phyloP scores from a whole-genome alignment of 768 basidiomycete species.

The Peribolospora baueri region DNA sequence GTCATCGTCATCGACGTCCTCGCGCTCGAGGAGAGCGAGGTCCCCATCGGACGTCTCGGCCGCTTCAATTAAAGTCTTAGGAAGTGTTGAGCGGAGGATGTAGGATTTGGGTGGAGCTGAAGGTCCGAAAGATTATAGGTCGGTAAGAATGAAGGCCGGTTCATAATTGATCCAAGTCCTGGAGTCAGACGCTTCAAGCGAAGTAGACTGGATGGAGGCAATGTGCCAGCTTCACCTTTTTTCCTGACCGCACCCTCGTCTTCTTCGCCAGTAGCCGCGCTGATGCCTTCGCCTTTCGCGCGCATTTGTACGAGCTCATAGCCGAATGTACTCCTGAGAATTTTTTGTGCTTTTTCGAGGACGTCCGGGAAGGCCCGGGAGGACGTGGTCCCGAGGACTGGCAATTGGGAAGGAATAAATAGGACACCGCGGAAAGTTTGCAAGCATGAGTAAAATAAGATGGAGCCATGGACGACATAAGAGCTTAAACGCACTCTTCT shows the following conservation, averaged over 20 bases:
- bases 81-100: constrained; percentile 51
- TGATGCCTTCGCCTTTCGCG: constrained; percentile 33
- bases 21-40: constrained; percentile 17
- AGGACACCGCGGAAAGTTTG: not conserved
- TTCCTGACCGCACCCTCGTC: constrained; percentile 23
- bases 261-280: constrained; percentile 23
- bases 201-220: not conserved
- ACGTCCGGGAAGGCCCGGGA: constrained; percentile 41
- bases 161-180: no score
- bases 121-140: not conserved
- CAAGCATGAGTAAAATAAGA: not conserved
- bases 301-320: constrained; percentile 66
- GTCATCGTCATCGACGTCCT: constrained; percentile 30
- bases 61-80: constrained; percentile 19
- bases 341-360: constrained; percentile 37
- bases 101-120: constrained; percentile 48
- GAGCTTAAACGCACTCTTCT: constrained; percentile 34
- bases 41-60: not conserved
- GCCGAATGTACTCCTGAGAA: constrained; percentile 42
- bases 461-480: not conserved
- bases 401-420: constrained; percentile 26
- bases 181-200: not conserved
- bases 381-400: constrained; percentile 2
- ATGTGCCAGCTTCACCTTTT: constrained; percentile 1
- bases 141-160: not conserved